phyloP scores from a whole-genome alignment of 306 rosid species.

The Arachis hypogaea region DNA sequence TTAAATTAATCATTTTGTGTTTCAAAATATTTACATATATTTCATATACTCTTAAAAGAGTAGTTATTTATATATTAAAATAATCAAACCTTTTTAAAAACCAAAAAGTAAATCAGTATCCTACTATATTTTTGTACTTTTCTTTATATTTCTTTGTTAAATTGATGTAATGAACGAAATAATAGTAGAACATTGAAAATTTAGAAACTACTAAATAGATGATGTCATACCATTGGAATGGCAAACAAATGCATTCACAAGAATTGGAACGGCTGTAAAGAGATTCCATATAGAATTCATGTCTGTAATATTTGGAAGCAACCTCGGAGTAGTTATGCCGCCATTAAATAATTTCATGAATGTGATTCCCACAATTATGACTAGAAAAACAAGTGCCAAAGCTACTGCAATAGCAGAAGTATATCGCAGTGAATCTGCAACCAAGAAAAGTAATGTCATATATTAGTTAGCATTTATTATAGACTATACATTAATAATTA shows the following conservation, averaged over 20 bases:
- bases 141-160: too few species aligned
- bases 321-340: slow-evolving; percentile 56
- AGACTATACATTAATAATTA: too few species aligned
- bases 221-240: slow-evolving; percentile 63
- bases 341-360: slow-evolving; percentile 52
- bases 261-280: slow-evolving; percentile 70
- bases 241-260: slow-evolving; percentile 78
- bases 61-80: too few species aligned
- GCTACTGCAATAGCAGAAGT: slow-evolving; percentile 69
- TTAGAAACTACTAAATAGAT: background rate
- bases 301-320: slow-evolving; percentile 58
- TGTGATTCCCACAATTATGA: slow-evolving; percentile 69
- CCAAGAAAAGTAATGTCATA: slow-evolving; percentile 9
- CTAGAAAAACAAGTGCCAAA: slow-evolving; percentile 63
- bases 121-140: too few species aligned
- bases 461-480: too few species aligned
- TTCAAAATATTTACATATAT: too few species aligned
- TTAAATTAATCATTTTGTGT: too few species aligned
- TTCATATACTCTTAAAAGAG: too few species aligned
- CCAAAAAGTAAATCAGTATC: too few species aligned
- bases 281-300: slow-evolving; percentile 62
- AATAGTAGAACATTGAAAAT: background rate
- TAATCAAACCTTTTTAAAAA: too few species aligned
- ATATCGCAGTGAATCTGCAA: slow-evolving; percentile 71
- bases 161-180: background rate